phyloP scores from a whole-genome alignment of 441 rosid genomes.

The Corymbia citriodora region DNA sequence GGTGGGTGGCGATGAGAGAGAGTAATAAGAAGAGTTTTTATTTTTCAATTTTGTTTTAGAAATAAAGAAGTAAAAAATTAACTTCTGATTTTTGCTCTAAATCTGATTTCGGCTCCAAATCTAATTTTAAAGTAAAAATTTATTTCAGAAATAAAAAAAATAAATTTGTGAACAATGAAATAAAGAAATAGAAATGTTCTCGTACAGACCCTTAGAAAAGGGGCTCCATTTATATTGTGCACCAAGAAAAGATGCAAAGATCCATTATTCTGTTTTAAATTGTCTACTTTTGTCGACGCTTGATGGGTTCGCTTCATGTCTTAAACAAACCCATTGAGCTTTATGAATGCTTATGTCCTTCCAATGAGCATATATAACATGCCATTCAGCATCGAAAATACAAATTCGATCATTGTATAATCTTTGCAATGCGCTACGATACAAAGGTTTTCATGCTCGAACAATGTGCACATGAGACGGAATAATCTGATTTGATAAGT shows the following conservation, averaged over 20 bases:
- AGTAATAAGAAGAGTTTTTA: no score
- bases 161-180: no score
- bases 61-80: no score
- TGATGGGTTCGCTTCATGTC: not conserved
- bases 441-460: not conserved
- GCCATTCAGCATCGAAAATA: not conserved
- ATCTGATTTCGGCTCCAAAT: no score
- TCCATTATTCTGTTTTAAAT: not conserved
- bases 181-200: no score
- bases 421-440: accelerated
- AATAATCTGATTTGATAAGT: accelerated
- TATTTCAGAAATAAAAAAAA: no score
- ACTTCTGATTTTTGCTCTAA: no score
- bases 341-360: not conserved
- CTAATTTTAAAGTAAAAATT: no score
- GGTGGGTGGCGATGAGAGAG: no score
- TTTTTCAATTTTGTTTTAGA: no score
- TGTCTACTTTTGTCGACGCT: not conserved
- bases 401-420: not conserved
- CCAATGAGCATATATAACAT: no score
- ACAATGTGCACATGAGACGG: not conserved
- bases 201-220: not conserved
- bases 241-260: not conserved
- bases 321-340: not conserved
- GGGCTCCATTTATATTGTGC: not conserved